Conservation (phyloP, 306 rosid species). For the Geum urbanum region DNA sequence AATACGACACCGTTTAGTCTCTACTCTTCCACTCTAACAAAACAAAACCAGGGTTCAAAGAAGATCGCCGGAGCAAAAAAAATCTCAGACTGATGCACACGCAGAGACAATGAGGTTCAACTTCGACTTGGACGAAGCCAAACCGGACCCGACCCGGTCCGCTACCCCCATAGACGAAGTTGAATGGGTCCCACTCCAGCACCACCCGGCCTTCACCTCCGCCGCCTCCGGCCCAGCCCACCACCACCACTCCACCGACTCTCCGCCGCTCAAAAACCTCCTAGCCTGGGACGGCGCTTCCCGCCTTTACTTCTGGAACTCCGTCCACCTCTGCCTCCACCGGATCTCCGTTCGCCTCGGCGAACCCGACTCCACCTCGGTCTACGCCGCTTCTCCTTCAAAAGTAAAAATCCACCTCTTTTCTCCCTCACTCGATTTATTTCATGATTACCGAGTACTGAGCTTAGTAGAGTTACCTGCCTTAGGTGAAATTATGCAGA, state of each 20-base stretch:
- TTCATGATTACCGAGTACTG: background rate
- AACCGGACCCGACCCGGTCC: slow-evolving; percentile 41
- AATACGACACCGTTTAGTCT: background rate
- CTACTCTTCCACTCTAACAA: background rate
- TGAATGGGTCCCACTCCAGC: slow-evolving; percentile 74
- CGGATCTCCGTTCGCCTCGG: slow-evolving; percentile 79
- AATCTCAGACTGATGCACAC: background rate
- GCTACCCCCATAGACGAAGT: slow-evolving; percentile 58
- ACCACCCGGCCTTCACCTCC: slow-evolving; percentile 66
- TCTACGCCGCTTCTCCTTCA: slow-evolving; percentile 76
- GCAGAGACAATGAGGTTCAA: slow-evolving; percentile 40
- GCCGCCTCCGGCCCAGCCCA: slow-evolving; percentile 2
- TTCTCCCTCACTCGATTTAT: background rate
- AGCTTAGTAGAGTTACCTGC: background rate
- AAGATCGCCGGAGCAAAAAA: background rate
- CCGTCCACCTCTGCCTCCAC: slow-evolving; percentile 46
- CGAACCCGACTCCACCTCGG: slow-evolving; percentile 75
- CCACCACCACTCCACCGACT: background rate
- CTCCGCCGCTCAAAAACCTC: slow-evolving; percentile 42
- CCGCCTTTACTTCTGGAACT: slow-evolving; percentile 86
- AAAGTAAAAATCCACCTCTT: slow-evolving; percentile 39
- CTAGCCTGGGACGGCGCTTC: slow-evolving; percentile 80
- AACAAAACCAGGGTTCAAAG: slow-evolving; percentile 9
- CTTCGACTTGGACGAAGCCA: slow-evolving; percentile 35
- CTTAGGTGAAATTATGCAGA: background rate